phyloP scores from a whole-genome alignment of 2,329 filamentous ascomycete genomes.

The Ophiostoma sp. region DNA sequence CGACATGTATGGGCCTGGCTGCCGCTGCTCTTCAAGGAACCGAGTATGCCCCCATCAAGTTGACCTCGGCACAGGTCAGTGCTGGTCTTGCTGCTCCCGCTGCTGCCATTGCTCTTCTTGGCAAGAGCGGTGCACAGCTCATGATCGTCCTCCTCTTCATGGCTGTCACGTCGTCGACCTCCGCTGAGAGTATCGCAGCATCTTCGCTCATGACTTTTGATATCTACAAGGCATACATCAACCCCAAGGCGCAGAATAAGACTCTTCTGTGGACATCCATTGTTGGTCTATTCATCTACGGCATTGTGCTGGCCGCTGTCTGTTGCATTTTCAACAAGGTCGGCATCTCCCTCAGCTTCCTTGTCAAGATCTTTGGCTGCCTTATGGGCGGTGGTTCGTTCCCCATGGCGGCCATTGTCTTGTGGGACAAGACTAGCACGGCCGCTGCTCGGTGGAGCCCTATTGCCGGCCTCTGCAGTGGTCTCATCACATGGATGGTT shows the following conservation, averaged over 20 bases:
- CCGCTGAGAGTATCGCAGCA: neutral
- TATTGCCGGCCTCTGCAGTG: neutral
- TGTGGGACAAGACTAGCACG: slow-evolving; percentile 3
- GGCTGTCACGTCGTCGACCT: neutral
- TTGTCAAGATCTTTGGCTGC: neutral
- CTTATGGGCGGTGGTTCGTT: neutral
- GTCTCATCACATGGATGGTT: neutral
- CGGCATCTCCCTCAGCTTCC: neutral
- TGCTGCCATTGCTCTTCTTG: neutral
- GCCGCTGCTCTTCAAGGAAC: neutral
- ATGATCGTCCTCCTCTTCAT: neutral
- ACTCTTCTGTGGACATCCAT: neutral
- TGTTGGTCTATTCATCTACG: neutral
- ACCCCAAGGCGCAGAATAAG: neutral
- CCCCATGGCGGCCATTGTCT: neutral
- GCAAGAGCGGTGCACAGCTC: neutral
- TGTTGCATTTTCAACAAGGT: slow-evolving; percentile 5
- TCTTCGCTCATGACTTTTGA: neutral
- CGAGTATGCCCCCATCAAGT: neutral
- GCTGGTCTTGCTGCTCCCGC: neutral
- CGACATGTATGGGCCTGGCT: neutral
- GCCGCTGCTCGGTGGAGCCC: neutral
- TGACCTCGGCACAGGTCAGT: neutral
- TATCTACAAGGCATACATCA: slow-evolving; percentile 2
- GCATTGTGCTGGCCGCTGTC: neutral